phyloP scores from a whole-genome alignment of 2,329 filamentous ascomycete species.

The Monilinia fructigena region DNA sequence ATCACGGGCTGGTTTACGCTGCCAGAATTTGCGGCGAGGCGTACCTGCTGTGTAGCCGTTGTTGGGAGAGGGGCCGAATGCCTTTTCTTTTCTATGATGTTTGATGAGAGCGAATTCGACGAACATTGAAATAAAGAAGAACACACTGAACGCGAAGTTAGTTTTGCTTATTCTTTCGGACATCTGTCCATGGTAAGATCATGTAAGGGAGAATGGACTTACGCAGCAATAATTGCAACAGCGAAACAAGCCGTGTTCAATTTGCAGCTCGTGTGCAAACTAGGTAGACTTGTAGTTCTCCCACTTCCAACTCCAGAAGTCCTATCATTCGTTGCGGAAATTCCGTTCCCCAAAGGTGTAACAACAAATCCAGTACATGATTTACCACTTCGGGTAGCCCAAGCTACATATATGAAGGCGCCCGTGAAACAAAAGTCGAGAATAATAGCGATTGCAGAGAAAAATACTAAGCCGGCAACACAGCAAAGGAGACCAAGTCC shows the following conservation, averaged over 20 bases:
- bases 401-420: slow-evolving; percentile 78
- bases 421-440: slow-evolving; percentile 76
- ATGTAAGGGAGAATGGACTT: slow-evolving; percentile 40
- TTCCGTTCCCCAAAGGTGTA: slow-evolving; percentile 68
- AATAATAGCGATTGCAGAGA: slow-evolving; percentile 70
- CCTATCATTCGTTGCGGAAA: slow-evolving; percentile 48
- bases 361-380: slow-evolving; percentile 63
- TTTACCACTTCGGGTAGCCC: slow-evolving; percentile 68
- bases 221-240: slow-evolving; percentile 75
- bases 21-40: slow-evolving; percentile 43
- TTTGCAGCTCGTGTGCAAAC: slow-evolving; percentile 63
- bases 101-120: slow-evolving; percentile 67
- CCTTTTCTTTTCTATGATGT: slow-evolving; percentile 72
- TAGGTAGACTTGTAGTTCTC: slow-evolving; percentile 43
- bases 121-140: slow-evolving; percentile 72
- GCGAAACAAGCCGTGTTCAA: slow-evolving; percentile 77
- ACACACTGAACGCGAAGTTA: slow-evolving; percentile 50
- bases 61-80: slow-evolving; percentile 62
- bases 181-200: not conserved
- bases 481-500: slow-evolving; percentile 76
- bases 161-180: slow-evolving; percentile 1
- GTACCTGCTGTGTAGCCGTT: slow-evolving; percentile 68
- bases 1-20: slow-evolving; percentile 32
- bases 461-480: slow-evolving; percentile 70
- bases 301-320: slow-evolving; percentile 50